Evolutionary conservation across 2,329 filamentous ascomycete genomes (phyloP), one percentile per base, ranked within the genome.

Genomic region (Proliferodiscus dingleyae): DNA sequence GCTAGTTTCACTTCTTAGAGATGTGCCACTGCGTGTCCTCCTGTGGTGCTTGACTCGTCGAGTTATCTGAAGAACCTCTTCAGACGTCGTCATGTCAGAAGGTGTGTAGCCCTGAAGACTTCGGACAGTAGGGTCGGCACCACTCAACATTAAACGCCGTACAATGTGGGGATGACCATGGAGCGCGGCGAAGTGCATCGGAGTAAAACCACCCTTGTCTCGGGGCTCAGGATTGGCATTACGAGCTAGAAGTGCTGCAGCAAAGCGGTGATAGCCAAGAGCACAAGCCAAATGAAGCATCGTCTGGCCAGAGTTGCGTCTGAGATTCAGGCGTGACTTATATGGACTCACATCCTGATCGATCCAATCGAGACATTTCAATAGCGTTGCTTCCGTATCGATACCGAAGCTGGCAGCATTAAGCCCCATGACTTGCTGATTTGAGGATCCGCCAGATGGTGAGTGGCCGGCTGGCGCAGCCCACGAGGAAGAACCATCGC

Each of bases 201-300:
- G 81, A 4, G 87, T 89, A 65, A 88, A 91, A 18, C 88, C 88
- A 40, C 85, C 84, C 51, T 81, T 84, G 62, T 95, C 89, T 45
- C 81, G 77, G 29, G 81, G 71, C 58, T 91, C 82, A 1, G 84
- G 80, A 59, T 85, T 84, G 16, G 87, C 87, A n/a, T 87, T 86
- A 52, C 87, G 78, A 8, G 83, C 85, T 16, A 94, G 70, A 21
- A 94, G 73, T 23, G 83, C 87, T 10, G 85, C 85, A 40, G 86
- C 86, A 52, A 94, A 84, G 37, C 85, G 78, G 52, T 83, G 78
- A 55, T 89, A 77, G 5, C 87, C 87, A 10, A 90, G 69, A 7
- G 85, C 85, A 55, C 82, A 87, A 2, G 86, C 87, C 51, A 90
- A 71, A 59, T 93, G 87, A 50, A 94, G 75, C 75, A 94, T 83